Conservation (phyloP, 208 protist species). For the Trypanosoma rangeli region DNA sequence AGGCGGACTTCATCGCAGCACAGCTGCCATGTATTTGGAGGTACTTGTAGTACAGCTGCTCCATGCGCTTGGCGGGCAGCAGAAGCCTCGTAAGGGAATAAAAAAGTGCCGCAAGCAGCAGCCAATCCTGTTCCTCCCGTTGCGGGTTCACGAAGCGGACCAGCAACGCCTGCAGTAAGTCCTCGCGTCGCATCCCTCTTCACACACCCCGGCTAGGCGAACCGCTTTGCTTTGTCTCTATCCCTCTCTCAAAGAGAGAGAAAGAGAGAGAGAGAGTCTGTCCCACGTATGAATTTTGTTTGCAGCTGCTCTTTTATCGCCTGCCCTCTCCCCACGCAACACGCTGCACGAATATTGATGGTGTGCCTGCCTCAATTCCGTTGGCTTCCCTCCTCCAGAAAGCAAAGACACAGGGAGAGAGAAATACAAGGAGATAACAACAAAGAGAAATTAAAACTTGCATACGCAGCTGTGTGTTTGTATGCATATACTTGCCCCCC, state of each 20-base stretch:
- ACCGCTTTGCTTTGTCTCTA: not conserved
- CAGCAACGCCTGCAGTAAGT: conserved; percentile 15
- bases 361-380: not conserved
- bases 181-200: conserved; percentile 8
- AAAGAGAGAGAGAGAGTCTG: not conserved
- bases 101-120: conserved; percentile 25
- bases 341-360: not conserved
- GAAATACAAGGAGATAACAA: not conserved
- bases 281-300: not conserved
- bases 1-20: conserved; percentile 26
- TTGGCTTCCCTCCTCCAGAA: not conserved
- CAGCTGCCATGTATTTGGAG: conserved; percentile 22
- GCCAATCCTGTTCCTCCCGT: conserved; percentile 31
- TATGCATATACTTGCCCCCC: not conserved
- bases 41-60: conserved; percentile 30
- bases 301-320: not conserved
- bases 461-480: not conserved
- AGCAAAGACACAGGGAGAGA: not conserved
- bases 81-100: conserved; percentile 33
- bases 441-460: not conserved
- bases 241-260: not conserved
- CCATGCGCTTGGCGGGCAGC: conserved; percentile 25
- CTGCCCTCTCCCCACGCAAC: not conserved
- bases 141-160: conserved; percentile 24
- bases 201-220: not conserved